Conservation (phyloP, 805 yeast species). For the Yamadazyma takamatsuzukensis region DNA sequence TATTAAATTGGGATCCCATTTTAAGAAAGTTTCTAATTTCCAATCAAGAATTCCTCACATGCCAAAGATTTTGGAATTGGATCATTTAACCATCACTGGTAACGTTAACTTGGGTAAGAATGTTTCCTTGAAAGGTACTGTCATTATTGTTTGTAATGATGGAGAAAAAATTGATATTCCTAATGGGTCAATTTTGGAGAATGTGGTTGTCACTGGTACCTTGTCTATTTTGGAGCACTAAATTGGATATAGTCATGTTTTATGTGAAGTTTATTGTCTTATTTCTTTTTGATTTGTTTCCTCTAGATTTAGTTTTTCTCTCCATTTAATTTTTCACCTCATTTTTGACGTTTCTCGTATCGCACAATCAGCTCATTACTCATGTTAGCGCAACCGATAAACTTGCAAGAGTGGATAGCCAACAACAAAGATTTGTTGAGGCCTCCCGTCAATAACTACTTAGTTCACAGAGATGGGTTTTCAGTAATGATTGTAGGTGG, state of each 20-base stretch:
- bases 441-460: conserved; percentile 91
- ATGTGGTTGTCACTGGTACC: conserved; percentile 96
- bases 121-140: conserved; percentile 93
- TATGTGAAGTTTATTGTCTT: no score
- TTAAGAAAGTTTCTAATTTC: conserved; percentile 92
- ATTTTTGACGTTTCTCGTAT: no score
- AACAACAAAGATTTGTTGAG: conserved; percentile 73
- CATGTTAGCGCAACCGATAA: conserved; percentile 67
- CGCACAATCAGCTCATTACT: conserved; percentile 1
- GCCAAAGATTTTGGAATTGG: conserved; percentile 94
- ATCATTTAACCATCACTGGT: conserved; percentile 96
- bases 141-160: conserved; percentile 94
- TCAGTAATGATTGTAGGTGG: conserved; percentile 97
- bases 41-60: conserved; percentile 88
- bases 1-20: conserved; percentile 93
- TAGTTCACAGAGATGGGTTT: conserved; percentile 87
- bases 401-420: conserved; percentile 74
- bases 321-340: no score
- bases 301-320: no score
- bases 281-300: no score
- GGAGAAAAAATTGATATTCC: conserved; percentile 97
- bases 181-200: conserved; percentile 90
- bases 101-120: conserved; percentile 87
- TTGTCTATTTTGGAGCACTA: conserved; percentile 90
- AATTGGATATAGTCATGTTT: no score